Conservation (phyloP, 2,329 filamentous ascomycete species). For the Dactylellina haptotyla region DNA sequence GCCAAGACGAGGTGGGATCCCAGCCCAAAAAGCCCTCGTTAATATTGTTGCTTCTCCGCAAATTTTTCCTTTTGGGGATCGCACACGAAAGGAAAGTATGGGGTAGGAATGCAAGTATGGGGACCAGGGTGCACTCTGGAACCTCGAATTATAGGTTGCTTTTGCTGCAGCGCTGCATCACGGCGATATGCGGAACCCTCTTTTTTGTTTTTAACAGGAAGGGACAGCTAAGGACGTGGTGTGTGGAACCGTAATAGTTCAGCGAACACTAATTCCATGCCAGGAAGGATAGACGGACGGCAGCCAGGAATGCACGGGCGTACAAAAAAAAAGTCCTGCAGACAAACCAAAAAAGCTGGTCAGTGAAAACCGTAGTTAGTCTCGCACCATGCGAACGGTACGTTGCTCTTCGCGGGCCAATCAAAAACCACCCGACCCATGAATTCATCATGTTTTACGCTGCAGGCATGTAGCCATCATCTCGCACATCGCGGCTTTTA, state of each 20-base stretch:
- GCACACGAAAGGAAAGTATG: slow-evolving; percentile 51
- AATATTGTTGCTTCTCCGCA: slow-evolving; percentile 51
- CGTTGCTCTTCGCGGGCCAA: slow-evolving; percentile 31
- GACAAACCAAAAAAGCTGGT: too few relatives aligned
- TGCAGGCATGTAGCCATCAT: slow-evolving; percentile 49
- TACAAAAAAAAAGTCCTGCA: slow-evolving; percentile 16
- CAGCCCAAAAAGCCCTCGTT: slow-evolving; percentile 36
- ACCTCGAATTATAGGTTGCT: slow-evolving; percentile 21
- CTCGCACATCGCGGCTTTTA: slow-evolving; percentile 53
- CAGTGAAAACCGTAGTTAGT: too few relatives aligned
- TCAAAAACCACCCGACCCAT: slow-evolving; percentile 52
- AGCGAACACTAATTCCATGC: not conserved
- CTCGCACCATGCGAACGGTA: too few relatives aligned
- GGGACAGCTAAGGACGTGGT: slow-evolving; percentile 20
- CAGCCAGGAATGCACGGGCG: slow-evolving; percentile 38
- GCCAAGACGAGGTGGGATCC: slow-evolving; percentile 30
- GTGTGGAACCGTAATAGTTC: slow-evolving; percentile 14
- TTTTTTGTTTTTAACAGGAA: slow-evolving; percentile 13
- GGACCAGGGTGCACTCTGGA: slow-evolving; percentile 32
- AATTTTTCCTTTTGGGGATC: slow-evolving; percentile 51
- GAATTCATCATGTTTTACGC: slow-evolving; percentile 28
- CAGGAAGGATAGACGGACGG: not conserved
- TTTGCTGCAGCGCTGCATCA: slow-evolving; percentile 46
- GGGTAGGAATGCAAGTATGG: slow-evolving; percentile 48
- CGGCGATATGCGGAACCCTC: slow-evolving; percentile 49